These are phyloP conservation scores for Stephanodiscus triporus DNA, from an alignment of 108 stramenopile species.

Conservation along the genomic window DNA sequence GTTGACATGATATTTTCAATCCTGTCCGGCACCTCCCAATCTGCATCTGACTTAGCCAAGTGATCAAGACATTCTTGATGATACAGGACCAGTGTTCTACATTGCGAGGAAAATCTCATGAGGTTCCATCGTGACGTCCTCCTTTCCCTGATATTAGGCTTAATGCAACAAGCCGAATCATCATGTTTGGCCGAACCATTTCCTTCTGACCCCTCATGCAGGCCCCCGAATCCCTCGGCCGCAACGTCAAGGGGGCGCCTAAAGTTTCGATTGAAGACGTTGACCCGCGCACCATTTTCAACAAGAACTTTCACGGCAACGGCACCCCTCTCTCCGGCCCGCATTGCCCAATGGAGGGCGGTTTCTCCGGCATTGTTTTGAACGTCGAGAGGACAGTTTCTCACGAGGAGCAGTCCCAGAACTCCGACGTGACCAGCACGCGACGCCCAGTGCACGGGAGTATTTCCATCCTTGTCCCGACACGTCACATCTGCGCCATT, in stretches of 20 bases:
- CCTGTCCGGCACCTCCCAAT: conserved; percentile 91
- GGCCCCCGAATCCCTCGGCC: conserved; percentile 72
- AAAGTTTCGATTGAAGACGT: conserved; percentile 67
- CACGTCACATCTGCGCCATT: conserved; percentile 61
- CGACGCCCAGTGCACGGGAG: conserved; percentile 86
- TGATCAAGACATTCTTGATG: conserved; percentile 93
- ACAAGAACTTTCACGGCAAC: conserved; percentile 62
- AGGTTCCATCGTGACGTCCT: conserved; percentile 65
- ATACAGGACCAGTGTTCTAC: conserved; percentile 84
- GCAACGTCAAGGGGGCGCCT: conserved; percentile 85
- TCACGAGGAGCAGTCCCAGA: conserved; percentile 64
- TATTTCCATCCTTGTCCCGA: conserved; percentile 73
- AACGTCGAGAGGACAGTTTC: conserved; percentile 68
- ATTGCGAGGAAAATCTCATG: conserved; percentile 58
- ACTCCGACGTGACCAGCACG: conserved; percentile 72
- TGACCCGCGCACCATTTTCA: conserved; percentile 71
- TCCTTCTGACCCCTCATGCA: conserved; percentile 10
- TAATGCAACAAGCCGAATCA: background rate
- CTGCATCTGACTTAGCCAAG: conserved; percentile 67
- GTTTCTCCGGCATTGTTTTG: conserved; percentile 84
- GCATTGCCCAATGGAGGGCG: conserved; percentile 88
- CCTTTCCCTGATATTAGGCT: conserved; percentile 32
- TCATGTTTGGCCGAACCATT: conserved; percentile 7
- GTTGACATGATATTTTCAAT: conserved; percentile 71
- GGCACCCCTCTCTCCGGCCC: conserved; percentile 62